phyloP scores from a whole-genome alignment of 371 early-diverging fungal genomes.

The Ecytonucleospora hepatopenaei region DNA sequence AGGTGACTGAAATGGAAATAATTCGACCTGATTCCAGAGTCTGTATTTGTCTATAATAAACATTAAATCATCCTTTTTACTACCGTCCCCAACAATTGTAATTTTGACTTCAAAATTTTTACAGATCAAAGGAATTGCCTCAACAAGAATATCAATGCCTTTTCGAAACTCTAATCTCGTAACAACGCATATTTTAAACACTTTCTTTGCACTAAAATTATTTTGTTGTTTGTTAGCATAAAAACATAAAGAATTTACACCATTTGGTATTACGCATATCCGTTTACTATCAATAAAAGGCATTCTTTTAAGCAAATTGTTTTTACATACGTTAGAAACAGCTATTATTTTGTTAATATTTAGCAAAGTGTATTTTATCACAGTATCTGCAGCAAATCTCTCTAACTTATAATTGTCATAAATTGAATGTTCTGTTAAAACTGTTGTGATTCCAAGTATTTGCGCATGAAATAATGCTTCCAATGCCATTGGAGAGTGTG shows the following conservation, averaged over 20 bases:
- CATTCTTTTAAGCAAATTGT: slow-evolving; percentile 84
- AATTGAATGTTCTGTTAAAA: slow-evolving; percentile 93
- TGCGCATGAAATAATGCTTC: slow-evolving; percentile 86
- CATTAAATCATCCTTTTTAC: slow-evolving; percentile 80
- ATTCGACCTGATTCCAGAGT: slow-evolving; percentile 75
- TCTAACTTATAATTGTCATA: slow-evolving; percentile 85
- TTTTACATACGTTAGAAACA: slow-evolving; percentile 90
- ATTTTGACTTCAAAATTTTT: slow-evolving; percentile 69
- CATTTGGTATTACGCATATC: slow-evolving; percentile 95
- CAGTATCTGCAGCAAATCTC: slow-evolving; percentile 78
- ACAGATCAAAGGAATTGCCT: slow-evolving; percentile 82
- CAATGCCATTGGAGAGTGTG: slow-evolving; percentile 77
- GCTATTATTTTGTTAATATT: slow-evolving; percentile 89
- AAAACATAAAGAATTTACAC: slow-evolving; percentile 61
- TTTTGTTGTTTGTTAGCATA: slow-evolving; percentile 4
- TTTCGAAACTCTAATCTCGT: slow-evolving; percentile 85
- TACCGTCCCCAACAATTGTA: slow-evolving; percentile 88
- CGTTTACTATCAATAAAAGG: slow-evolving; percentile 66
- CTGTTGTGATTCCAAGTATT: slow-evolving; percentile 79
- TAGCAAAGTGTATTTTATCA: slow-evolving; percentile 76
- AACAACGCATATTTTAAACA: slow-evolving; percentile 62
- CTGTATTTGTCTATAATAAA: slow-evolving; percentile 84
- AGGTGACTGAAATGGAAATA: slow-evolving; percentile 74
- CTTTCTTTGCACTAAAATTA: neutral
- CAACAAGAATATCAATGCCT: slow-evolving; percentile 79